Conservation (phyloP, 257 asterid species). For the Ligustrum vulgare region DNA sequence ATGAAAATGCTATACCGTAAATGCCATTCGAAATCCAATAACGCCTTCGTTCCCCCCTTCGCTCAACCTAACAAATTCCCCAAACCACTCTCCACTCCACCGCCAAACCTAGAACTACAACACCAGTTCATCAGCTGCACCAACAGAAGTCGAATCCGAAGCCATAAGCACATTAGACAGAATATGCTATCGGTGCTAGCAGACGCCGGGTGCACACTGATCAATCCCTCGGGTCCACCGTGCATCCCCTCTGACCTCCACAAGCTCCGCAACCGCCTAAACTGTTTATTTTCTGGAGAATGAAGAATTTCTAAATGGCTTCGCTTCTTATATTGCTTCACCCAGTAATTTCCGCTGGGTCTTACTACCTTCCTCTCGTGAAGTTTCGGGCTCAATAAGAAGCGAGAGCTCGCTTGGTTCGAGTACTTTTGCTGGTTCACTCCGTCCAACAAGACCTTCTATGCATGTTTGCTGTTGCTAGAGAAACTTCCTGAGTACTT, state of each 20-base stretch:
- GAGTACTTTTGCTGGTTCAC: constrained; percentile 60
- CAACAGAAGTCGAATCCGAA: constrained; percentile 11
- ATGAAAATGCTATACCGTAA: constrained; percentile 47
- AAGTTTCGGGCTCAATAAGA: constrained; percentile 49
- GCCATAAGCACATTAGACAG: constrained; percentile 24
- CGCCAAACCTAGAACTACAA: constrained; percentile 18
- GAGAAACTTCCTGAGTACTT: constrained; percentile 90
- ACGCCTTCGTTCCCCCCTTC: constrained; percentile 51
- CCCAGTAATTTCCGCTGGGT: constrained; percentile 57
- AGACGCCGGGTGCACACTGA: constrained; percentile 73
- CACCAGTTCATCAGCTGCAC: constrained; percentile 24
- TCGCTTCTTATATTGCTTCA: constrained; percentile 51
- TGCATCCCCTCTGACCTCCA: constrained; percentile 66
- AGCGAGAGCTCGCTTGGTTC: constrained; percentile 59
- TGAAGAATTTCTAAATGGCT: constrained; percentile 56
- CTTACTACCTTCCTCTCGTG: constrained; percentile 67
- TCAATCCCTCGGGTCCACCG: constrained; percentile 62
- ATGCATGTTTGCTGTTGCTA: constrained; percentile 58
- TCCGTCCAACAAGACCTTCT: constrained; percentile 68
- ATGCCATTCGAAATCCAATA: constrained; percentile 46
- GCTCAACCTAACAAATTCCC: constrained; percentile 42
- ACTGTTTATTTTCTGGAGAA: constrained; percentile 50
- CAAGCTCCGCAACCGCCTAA: constrained; percentile 59
- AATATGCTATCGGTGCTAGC: constrained; percentile 68
- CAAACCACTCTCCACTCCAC: constrained; percentile 25